Evolutionary conservation across 2,329 filamentous ascomycete genomes (phyloP), one percentile per base, ranked within the genome.

Genomic region (Aspergillus sp.): DNA sequence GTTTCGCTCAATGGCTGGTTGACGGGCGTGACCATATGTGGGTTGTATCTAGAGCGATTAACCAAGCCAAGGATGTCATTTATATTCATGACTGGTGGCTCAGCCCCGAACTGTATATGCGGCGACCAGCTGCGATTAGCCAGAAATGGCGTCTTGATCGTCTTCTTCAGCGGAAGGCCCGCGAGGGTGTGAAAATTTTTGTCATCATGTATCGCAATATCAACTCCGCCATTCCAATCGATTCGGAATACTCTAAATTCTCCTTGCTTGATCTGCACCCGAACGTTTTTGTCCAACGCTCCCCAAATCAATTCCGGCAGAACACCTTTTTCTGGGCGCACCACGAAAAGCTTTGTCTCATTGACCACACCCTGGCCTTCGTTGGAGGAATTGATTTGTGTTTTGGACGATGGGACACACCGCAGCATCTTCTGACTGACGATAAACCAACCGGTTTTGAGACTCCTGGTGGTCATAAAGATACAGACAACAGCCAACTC

Each of bases 51-150:
- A 86, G 93, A 63, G 95, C 95, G 12, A 96, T 99, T 68, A 95
- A 91, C 71, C 96, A 97, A 86, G 95, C 95, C 8, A 91, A 91
- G 68, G 95, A 98, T 77, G 93, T 98, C 61, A 93, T 99, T 66
- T 98, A 98, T 75, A 98, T 99, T 62, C 95, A 99, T 73, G 95
- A 98, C 74, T 99, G 95, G 95, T 99, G 95, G 95, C 79, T 99
- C 41, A 97, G 91, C 66, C 95, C 95, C 1, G 93, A 99, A 75
- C 79, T 99, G 45, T 99, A 99, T 77, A 88, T 98, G 87, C 86
- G 95, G 59, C 85, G 95, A 57, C 95, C 95, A 53, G 90, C 95
- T 23, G 92, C 91, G 46, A 97, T 98, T 75, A 97, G 93, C 70
- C 93, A 98, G 73, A 97, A 97, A 75, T 99, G 95, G 95, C 87